Conservation (phyloP, 345 rosid genomes). For the Theobroma cacao region DNA sequence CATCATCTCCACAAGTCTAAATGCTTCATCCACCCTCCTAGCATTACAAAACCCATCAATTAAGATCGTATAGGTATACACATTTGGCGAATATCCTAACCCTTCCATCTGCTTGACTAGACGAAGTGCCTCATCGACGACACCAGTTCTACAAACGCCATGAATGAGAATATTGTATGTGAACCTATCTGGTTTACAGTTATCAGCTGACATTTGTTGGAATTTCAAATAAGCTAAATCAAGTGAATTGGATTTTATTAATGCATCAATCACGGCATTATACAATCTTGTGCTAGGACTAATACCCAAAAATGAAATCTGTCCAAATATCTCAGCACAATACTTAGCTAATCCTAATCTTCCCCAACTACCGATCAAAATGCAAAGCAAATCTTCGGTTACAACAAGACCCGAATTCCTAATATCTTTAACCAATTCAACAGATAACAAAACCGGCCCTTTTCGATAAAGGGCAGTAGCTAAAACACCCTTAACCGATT, state of each 20-base stretch:
- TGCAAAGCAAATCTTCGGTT: constrained; percentile 65
- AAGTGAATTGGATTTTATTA: constrained; percentile 76
- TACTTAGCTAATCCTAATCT: constrained; percentile 81
- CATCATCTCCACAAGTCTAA: constrained; percentile 57
- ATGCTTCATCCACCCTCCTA: constrained; percentile 66
- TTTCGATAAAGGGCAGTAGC: constrained; percentile 46
- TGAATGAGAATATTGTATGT: constrained; percentile 86
- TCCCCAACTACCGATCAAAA: constrained; percentile 90
- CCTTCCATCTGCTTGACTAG: constrained; percentile 86
- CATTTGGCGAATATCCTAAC: constrained; percentile 60
- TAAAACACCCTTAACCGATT: constrained; percentile 49
- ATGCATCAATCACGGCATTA: constrained; percentile 79
- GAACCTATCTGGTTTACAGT: constrained; percentile 79
- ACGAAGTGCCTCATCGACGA: constrained; percentile 79
- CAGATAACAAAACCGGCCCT: constrained; percentile 75
- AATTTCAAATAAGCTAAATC: constrained; percentile 89
- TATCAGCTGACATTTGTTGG: constrained; percentile 81
- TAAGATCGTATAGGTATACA: constrained; percentile 72
- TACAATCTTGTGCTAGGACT: constrained; percentile 76
- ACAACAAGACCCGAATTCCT: constrained; percentile 51
- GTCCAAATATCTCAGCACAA: constrained; percentile 77
- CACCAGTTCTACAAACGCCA: constrained; percentile 83
- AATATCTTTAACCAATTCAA: constrained; percentile 65
- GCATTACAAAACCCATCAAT: constrained; percentile 81
- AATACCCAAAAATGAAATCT: constrained; percentile 74